Evolutionary conservation across 164 flowering plant genomes (phyloP).

Genomic region (Piper longum): DNA sequence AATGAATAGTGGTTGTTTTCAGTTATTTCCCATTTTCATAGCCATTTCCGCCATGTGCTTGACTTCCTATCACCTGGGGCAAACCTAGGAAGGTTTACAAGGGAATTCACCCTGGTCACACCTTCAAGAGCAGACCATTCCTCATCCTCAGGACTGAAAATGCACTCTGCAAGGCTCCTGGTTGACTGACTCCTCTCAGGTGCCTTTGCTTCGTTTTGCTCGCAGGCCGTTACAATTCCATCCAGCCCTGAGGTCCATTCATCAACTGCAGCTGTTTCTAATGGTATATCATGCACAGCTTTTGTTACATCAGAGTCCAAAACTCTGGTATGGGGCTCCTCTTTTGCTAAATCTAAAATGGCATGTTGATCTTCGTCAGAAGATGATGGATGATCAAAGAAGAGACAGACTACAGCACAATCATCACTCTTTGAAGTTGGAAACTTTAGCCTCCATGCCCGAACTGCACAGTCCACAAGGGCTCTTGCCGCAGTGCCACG

Average conservation of each 20-base stretch:
- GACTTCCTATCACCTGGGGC: slow-evolving; percentile 37
- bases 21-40: slow-evolving; percentile 10
- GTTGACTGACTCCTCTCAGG: slow-evolving; percentile 27
- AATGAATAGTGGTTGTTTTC: background rate
- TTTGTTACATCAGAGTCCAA: background rate
- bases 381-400: slow-evolving; percentile 21
- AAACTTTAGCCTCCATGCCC: slow-evolving; percentile 72
- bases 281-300: slow-evolving; percentile 5
- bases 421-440: slow-evolving; percentile 76
- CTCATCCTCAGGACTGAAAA: slow-evolving; percentile 53
- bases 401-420: slow-evolving; percentile 71
- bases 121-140: slow-evolving; percentile 95
- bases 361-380: slow-evolving; percentile 4
- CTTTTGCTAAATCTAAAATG: slow-evolving; percentile 3
- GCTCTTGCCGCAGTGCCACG: slow-evolving; percentile 67
- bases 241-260: slow-evolving; percentile 9
- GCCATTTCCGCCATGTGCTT: slow-evolving; percentile 57
- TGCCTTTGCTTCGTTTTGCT: slow-evolving; percentile 19
- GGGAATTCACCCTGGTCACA: slow-evolving; percentile 62
- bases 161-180: slow-evolving; percentile 77
- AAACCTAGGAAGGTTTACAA: slow-evolving; percentile 61
- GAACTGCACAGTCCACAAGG: slow-evolving; percentile 62
- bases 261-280: slow-evolving; percentile 2
- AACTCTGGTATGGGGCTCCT: slow-evolving; percentile 1
- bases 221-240: slow-evolving; percentile 40